Base-by-base conservation (phyloP, 805 yeast species). In the Priceomyces haplophilus region DNA sequence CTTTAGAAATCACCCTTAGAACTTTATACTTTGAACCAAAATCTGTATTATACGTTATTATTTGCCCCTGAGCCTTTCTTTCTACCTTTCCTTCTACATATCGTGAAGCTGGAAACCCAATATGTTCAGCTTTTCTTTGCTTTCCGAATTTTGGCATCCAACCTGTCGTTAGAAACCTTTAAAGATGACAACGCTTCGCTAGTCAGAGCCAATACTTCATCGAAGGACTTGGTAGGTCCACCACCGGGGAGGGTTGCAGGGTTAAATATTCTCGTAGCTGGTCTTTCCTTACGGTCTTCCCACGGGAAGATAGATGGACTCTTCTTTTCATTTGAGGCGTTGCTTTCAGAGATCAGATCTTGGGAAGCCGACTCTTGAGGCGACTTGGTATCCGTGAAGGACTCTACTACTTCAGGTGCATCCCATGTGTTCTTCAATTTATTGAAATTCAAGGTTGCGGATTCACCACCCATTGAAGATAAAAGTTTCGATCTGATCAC, bases 221-320 rank as follows among this genome's bases (percentile, higher is more conserved):
- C 17, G 17, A 23, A 23, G 17, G 39, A 16, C 13, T 20, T 15
- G 10, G 19, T 36, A 13, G 35, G 35, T 7, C 19, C 39, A 3
- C 20, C 18, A 13, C 7, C n/a, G 12, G 31, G 29, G 24, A 36
- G 29, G n/a, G 31, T 40, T 25, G 29, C 37, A 11, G 39, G 30
- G 20, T 54, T 40, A 45, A 62, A 62, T 10, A 54, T 57, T 39
- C 67, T 49, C 11, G 64, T 56, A 13, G 67, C 56, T 15, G 42
- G 49, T 7, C 42, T 40, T 4, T 49, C 53, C 8, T 48, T 52
- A 19, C 63, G 45, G 10, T 51, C 45, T 45, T 62, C 67, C 67
- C 67, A 62, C 0, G 67, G 67, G 48, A 62, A 62, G 2, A 62
- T 42, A 8, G 53, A 25, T 33, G 38, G 24, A 21, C 24, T 21